Base-by-base conservation (phyloP, 257 asterid genomes). In the Ajuga chamaepitys region DNA sequence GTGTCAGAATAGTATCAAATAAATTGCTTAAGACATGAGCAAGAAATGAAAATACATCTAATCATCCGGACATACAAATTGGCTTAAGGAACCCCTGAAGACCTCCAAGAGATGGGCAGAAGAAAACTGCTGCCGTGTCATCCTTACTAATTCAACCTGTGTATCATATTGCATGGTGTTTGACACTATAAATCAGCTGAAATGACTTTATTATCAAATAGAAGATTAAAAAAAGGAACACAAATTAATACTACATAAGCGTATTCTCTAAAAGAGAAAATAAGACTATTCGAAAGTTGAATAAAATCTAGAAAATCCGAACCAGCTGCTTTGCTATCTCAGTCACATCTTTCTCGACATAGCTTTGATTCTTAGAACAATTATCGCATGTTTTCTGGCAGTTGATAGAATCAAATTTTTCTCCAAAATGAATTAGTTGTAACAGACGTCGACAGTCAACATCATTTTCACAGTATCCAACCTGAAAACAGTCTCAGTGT, bases 351-450 rank as follows among this genome's bases (percentile, higher is more conserved):
- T 85, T 94, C 79, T 89, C 99, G 63, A 83, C 76, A 65, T 66
- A 86, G 75, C 62, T 82, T 76, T 82, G 90, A 67, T 62, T 68
- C 82, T 75, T 90, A 70, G 86, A 83, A 76, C 99, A 94, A 78
- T 94, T 94, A 76, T 94, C 97, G 28, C 99, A 94, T 45, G 99
- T 90, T 70, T 85, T 94, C 67, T 66, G 80, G 80, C 99, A 94
- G 75, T 75, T 86, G 51, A 74, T 61, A 70, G 95, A 76, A 75
- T 94, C 85, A 61, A 94, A 94, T 42, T 90, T 90, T 79, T 94
- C 99, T n/a, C 99, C 99, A 68, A 94, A 94, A 78, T 94, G 99
- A 72, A 88, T 75, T 69, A 94, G 89, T 67, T 90, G 97, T 73
- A 88, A 87, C 76, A 88, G 89, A 69, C 99, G 99, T 11, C 97